A percentile compares a stretch with the other conserved stretches of the same genome.
These are phyloP conservation scores for Gossypium aridum DNA, from an alignment of 441 rosid species.

Conservation along the genomic window DNA sequence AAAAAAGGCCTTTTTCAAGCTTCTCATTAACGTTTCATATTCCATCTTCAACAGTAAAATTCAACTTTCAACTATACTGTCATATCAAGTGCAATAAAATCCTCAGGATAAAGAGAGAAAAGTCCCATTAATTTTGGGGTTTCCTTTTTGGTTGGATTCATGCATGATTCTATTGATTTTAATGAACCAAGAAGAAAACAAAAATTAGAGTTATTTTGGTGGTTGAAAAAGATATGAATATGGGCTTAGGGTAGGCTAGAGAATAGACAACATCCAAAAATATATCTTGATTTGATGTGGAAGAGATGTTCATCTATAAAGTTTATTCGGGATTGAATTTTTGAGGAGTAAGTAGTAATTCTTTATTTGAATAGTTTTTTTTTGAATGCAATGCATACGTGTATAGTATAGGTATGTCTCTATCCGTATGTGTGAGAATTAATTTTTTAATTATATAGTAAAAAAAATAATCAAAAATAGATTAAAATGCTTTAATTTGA, in stretches of 20 bases:
- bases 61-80: neutral
- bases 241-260: neutral
- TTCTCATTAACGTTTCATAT: neutral
- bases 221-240: neutral
- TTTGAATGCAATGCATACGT: too few species aligned
- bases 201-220: neutral
- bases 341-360: too few species aligned
- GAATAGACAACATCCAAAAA: neutral
- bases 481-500: too few species aligned
- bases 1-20: neutral
- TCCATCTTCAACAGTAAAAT: neutral
- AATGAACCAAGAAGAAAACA: neutral
- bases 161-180: neutral
- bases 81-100: neutral
- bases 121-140: neutral
- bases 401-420: too few species aligned
- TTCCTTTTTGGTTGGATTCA: neutral
- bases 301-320: too few species aligned
- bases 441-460: too few species aligned
- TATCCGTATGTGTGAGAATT: too few species aligned
- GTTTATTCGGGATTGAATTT: too few species aligned
- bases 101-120: neutral
- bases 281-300: too few species aligned
- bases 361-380: too few species aligned
- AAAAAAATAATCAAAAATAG: too few species aligned